Base-by-base conservation (phyloP, 129 eudicot species). In the Silybum marianum region DNA sequence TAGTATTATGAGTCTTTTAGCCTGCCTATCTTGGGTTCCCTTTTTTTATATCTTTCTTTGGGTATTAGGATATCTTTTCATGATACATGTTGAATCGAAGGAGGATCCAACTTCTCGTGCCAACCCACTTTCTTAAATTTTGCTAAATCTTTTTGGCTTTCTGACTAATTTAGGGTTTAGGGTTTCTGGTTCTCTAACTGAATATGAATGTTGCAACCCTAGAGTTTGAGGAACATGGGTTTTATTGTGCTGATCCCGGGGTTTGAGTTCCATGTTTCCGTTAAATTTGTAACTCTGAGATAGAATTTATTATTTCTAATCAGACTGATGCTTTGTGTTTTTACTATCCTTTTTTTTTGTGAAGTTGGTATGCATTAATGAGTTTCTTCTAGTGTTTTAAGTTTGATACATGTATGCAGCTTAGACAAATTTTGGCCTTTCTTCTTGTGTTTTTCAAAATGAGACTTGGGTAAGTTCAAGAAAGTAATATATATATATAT, bases 51-150 rank as follows among this genome's bases (percentile, higher is more conserved):
- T 92, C 82, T 85, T 90, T 70, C 78, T 92, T 11, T 95, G 99
- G 99, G 69, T 90, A 19, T 66, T 92, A 9, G 99, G 99, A 71
- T 95, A 95, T 69, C n/a, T 88, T 0, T 92, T 91, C 69, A 95
- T 95, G 94, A 92, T 95, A 19, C 83, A 83, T 40, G 75, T 90
- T 8, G 99, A 95, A 76, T 92, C 97, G 5, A 80, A 83, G 34
- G 99, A 95, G 85, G 97, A 95, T 84, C 95, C 97, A 19, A 30
- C 90, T 19, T 86, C 97, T 73, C 98, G 97, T 28, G 97, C 97
- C 76, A 95, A 88, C 70, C 97, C 90, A 71, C 75, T 79, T 74
- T 85, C 91, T 73, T 95, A 89, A 92, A 18, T 9, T 73, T 19
- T n/a, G 66, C 23, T 58, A 58, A 58, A 6, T 44, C 54, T 44